Base-by-base conservation (phyloP, 2,329 filamentous ascomycete genomes). In the Aureobasidium mangrovei region DNA sequence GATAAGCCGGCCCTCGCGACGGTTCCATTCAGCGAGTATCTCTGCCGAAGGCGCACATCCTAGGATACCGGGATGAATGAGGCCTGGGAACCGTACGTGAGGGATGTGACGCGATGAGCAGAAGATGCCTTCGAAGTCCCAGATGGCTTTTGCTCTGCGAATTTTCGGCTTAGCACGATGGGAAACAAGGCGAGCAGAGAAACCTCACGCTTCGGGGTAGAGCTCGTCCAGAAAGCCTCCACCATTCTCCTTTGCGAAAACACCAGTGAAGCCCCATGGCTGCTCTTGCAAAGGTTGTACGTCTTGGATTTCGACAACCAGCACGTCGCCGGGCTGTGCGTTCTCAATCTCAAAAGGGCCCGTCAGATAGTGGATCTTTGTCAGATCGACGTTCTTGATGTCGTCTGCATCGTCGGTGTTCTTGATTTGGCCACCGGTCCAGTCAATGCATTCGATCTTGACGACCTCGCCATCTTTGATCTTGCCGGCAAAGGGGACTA, bases 331-430 rank as follows among this genome's bases (percentile, higher is more conserved):
- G 0, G 90, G 89, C 68, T 91, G 81, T 0, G 89, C 89, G 1
- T 81, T 84, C 65, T 91, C 86, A 55, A 96, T 79, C 53, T 95
- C 86, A 60, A 95, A 95, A 0, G 91, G 91, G 0, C 91, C 91
- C 0, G 85, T 91, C 4, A 96, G 79, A 67, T 95, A 95, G 70
- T 96, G 91, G 44, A 94, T 80, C 55, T 81, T 79, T 26, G 87
- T 94, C 3, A 96, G 75, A 65, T 95, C 90, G 49, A 94, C 85
- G 60, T 93, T 84, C 58, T 83, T 82, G 56, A 95, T 73, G 65
- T 96, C 91, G 63, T 95, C 86, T n/a, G 91, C 91, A 32, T 79
- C 86, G 68, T 96, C 90, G 60, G 91, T 85, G 70, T 96, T 95
- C 54, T 80, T 78, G 64, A 95, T 95, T 63, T 95, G 90, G 2